Base-by-base conservation (phyloP, 257 asterid species). In the Linaria vulgaris region DNA sequence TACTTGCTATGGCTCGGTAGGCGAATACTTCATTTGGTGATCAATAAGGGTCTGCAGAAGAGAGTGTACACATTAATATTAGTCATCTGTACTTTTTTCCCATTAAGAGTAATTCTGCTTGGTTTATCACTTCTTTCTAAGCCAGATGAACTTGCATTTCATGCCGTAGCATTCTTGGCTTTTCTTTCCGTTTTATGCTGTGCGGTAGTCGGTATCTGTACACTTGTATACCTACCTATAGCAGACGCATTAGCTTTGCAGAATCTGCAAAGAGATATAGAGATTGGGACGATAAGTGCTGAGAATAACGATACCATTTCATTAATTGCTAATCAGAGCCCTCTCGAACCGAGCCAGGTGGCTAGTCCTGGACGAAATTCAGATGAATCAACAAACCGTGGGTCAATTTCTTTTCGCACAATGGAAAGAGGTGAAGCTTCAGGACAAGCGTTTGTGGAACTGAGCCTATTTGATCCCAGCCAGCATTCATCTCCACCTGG, bases 31-130 rank as follows among this genome's bases (percentile, higher is more conserved):
- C 79, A 67, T 59, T 60, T 75, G 77, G 90, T 90, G 71, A 87
- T 90, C 81, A 90, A 90, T 58, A 90, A 82, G 83, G 83, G 87
- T 56, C 68, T 87, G 80, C 96, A 74, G 52, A 85, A 69, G 87
- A 85, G 97, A 82, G 95, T 90, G 54, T 85, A 81, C 72, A 53
- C 78, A 46, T 78, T 90, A 65, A 78, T 87, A 73, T 69, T 84
- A 55, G 77, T 83, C 3, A 71, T 80, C 39, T 76, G 84, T 49
- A 70, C 78, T 74, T 78, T 90, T 25, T 78, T 87, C 68, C 94
- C 85, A 0, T 74, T 82, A 63, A 79, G 97, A 78, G 82, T 85
- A 56, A 31, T 85, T 41, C 78, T 82, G 30, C 95, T 90, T 15
- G 90, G 96, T 65, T 74, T 90, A 65, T 85, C 96, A 9, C 88